Base-by-base conservation (phyloP, 108 stramenopile genomes). In the Parietichytrium sp. region DNA sequence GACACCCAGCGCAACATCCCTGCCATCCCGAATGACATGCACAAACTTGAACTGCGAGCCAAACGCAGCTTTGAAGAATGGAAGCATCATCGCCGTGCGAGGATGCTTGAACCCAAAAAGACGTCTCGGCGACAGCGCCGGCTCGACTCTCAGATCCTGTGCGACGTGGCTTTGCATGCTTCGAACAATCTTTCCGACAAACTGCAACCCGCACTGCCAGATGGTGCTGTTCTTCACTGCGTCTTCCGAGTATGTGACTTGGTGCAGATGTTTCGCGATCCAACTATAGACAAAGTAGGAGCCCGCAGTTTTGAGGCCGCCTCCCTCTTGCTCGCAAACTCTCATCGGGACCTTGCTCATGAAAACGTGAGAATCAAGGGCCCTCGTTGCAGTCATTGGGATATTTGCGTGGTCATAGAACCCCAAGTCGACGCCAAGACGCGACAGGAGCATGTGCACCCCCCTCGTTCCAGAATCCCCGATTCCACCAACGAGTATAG, bases 61-160 rank as follows among this genome's bases (percentile, higher is more conserved):
- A 1, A 72, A 27, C 3, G 61, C 6, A 27, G 61, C 61, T n/a
- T 72, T 72, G 61, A 72, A 25, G 3, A 72, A 23, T 12, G 61
- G 61, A 1, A 72, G 42, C 42, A 72, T 45, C 10, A 72, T 33
- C 6, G 15, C 29, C 13, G 61, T 72, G 38, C 61, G 33, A 6
- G 61, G 61, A 20, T 72, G 61, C 45, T 72, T 72, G 61, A 72
- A 72, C 38, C 61, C 61, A 72, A 72, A 72, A n/a, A n/a, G n/a
- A n/a, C n/a, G n/a, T n/a, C n/a, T n/a, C n/a, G n/a, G n/a, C n/a
- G n/a, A n/a, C 20, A 72, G 42, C 16, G 16, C 61, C 12, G 61
- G 61, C 7, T 45, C 38, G 1, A 72, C 15, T 6, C 45, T 25
- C 29, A 42, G 61, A 42, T 72, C 61, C 20, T 38, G 33, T n/a